A percentile compares a stretch with the other conserved stretches of the same genome.
Conservation (phyloP, 768 basidiomycete genomes). For the Collybiopsis confluens region DNA sequence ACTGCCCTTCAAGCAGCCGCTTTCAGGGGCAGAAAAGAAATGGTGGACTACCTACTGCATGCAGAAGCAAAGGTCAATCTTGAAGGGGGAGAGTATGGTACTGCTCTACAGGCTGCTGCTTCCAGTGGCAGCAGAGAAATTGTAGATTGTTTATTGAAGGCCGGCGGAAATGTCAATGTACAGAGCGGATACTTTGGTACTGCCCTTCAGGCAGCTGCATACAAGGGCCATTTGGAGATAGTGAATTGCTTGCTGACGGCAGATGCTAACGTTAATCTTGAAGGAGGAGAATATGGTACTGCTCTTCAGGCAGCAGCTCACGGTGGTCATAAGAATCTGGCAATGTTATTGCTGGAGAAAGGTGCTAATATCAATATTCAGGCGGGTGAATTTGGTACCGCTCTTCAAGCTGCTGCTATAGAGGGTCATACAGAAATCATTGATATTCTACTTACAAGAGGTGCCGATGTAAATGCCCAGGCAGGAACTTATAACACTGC, state of each 20-base stretch:
- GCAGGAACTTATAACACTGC: too few relatives aligned
- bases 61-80: conserved; percentile 10
- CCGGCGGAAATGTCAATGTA: not conserved
- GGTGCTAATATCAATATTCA: conserved; percentile 11
- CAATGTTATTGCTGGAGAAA: conserved; percentile 1
- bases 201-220: conserved; percentile 1
- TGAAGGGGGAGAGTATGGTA: conserved; percentile 7
- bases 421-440: too few relatives aligned
- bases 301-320: not conserved
- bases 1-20: not conserved
- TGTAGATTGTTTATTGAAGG: not conserved
- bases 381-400: too few relatives aligned
- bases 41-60: conserved; percentile 7
- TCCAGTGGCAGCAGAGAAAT: not conserved
- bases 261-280: conserved; percentile 5
- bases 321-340: not conserved
- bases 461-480: too few relatives aligned
- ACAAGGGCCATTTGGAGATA: not conserved
- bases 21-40: not conserved
- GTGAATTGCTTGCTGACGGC: not conserved
- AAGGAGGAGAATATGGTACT: conserved; percentile 7
- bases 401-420: too few relatives aligned
- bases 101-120: not conserved
- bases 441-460: too few relatives aligned
- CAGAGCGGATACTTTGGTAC: not conserved